Conservation (phyloP, 2,329 filamentous ascomycete species). For the Plenodomus tracheiphilus region DNA sequence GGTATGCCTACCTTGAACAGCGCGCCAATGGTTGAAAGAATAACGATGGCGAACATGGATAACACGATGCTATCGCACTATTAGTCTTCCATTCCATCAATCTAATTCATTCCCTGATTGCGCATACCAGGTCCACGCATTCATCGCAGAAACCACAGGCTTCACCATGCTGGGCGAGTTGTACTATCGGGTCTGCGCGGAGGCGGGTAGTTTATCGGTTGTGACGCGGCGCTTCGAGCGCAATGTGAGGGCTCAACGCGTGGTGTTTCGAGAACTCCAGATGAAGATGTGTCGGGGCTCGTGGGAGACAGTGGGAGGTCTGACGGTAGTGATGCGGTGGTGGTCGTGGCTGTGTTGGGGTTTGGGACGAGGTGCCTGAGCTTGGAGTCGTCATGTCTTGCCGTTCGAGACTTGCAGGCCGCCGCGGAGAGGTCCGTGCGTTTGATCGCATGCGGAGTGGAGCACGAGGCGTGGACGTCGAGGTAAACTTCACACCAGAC, state of each 20-base stretch:
- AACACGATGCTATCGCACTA: constrained; percentile 65
- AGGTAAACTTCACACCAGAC: background rate
- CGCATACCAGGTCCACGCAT: constrained; percentile 91
- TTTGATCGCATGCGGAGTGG: background rate
- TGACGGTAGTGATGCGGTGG: constrained; percentile 1
- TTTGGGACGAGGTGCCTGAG: constrained; percentile 5
- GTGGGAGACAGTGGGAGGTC: background rate
- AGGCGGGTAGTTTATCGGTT: constrained; percentile 16
- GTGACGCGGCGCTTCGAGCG: constrained; percentile 11
- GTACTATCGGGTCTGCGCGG: constrained; percentile 7
- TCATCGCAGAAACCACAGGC: constrained; percentile 86
- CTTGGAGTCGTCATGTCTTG: constrained; percentile 16
- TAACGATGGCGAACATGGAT: constrained; percentile 66
- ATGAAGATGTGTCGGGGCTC: background rate
- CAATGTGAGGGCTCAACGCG: background rate
- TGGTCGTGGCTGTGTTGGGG: constrained; percentile 8
- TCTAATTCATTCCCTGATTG: background rate
- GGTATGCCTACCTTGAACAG: constrained; percentile 68
- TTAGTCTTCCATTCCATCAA: constrained; percentile 16
- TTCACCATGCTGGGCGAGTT: constrained; percentile 76
- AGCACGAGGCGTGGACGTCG: background rate
- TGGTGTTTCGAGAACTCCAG: too few relatives aligned
- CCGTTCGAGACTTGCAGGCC: constrained; percentile 3
- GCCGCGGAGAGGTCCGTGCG: constrained; percentile 6
- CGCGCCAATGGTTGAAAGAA: constrained; percentile 66